Conservation (phyloP, 106 monocot genomes). For the Alisma plantagoaquatica region DNA sequence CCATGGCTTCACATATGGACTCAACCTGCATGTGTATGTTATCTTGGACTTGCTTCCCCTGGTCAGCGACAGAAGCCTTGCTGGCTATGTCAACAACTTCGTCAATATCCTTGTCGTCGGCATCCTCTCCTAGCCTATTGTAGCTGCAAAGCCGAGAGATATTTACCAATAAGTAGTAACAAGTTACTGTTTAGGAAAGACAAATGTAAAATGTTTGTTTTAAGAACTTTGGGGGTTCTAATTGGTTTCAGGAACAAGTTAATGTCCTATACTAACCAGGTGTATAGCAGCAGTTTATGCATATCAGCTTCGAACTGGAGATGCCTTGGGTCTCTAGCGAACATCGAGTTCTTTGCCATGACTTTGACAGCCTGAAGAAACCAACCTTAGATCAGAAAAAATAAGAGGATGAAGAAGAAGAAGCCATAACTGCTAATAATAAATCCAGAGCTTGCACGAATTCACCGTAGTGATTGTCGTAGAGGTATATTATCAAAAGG, state of each 20-base stretch:
- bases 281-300: slow-evolving; percentile 87
- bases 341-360: slow-evolving; percentile 56
- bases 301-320: slow-evolving; percentile 93
- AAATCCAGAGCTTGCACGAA: neutral
- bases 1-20: slow-evolving; percentile 47
- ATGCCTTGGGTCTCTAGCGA: slow-evolving; percentile 88
- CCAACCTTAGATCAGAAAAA: neutral
- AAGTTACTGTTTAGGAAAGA: neutral
- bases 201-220: neutral
- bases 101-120: slow-evolving; percentile 79
- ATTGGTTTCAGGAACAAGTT: neutral
- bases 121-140: slow-evolving; percentile 73
- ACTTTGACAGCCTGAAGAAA: slow-evolving; percentile 57
- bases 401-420: too few relatives aligned
- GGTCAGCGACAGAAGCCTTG: slow-evolving; percentile 82
- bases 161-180: neutral
- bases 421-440: neutral
- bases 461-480: neutral
- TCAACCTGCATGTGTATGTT: slow-evolving; percentile 75
- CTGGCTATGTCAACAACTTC: slow-evolving; percentile 80
- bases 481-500: neutral
- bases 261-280: slow-evolving; percentile 32
- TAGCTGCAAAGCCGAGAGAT: slow-evolving; percentile 34
- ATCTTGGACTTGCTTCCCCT: slow-evolving; percentile 81
- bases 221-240: neutral